These are phyloP conservation scores for Rutstroemia sp. DNA, from an alignment of 2,329 filamentous ascomycete genomes.

Conservation along the genomic window DNA sequence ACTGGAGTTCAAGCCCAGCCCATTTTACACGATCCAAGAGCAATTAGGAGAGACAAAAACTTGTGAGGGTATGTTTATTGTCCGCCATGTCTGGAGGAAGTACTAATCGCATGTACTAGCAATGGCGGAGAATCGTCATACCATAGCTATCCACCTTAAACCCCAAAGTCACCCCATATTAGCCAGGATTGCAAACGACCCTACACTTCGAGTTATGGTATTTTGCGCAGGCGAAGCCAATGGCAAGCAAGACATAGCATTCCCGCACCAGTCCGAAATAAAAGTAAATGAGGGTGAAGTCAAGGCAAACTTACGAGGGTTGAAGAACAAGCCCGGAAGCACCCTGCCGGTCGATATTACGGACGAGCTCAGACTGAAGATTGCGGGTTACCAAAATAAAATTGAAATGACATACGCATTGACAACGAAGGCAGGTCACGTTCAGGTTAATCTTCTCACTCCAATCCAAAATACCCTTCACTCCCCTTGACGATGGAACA, in stretches of 20 bases:
- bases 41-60: slow-evolving; percentile 57
- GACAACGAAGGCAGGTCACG: slow-evolving; percentile 66
- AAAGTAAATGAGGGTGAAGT: slow-evolving; percentile 84
- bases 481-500: slow-evolving; percentile 2
- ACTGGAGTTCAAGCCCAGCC: slow-evolving; percentile 64
- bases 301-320: slow-evolving; percentile 84
- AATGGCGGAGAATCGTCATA: slow-evolving; percentile 33
- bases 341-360: slow-evolving; percentile 93
- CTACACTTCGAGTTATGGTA: slow-evolving; percentile 60
- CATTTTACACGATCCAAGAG: slow-evolving; percentile 70
- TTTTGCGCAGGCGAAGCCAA: slow-evolving; percentile 67
- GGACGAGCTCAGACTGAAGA: slow-evolving; percentile 59
- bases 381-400: slow-evolving; percentile 62
- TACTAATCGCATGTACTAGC: slow-evolving; percentile 20
- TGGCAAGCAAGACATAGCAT: slow-evolving; percentile 69
- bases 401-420: slow-evolving; percentile 87
- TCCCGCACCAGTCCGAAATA: slow-evolving; percentile 87
- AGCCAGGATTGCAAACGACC: slow-evolving; percentile 18
- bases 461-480: slow-evolving; percentile 13
- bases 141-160: slow-evolving; percentile 50
- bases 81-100: background rate
- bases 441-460: slow-evolving; percentile 11
- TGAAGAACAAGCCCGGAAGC: slow-evolving; percentile 94
- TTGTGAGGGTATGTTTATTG: slow-evolving; percentile 59
- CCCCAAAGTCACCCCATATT: slow-evolving; percentile 38